phyloP scores from a whole-genome alignment of 805 yeast genomes.

The Candida fluviatilis region DNA sequence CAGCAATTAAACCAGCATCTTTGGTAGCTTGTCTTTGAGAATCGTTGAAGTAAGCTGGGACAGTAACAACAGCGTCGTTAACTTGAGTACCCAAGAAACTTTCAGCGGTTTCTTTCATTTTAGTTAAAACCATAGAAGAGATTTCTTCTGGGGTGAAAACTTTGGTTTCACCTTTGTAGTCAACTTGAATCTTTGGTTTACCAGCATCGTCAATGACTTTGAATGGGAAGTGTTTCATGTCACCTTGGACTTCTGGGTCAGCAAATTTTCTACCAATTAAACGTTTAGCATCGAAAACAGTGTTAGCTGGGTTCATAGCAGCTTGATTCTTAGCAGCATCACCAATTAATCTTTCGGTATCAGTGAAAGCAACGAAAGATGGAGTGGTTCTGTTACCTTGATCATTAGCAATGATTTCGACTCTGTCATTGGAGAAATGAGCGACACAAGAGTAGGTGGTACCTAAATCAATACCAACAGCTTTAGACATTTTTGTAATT shows the following conservation, averaged over 20 bases:
- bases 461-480: slow-evolving; percentile 91
- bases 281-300: slow-evolving; percentile 91
- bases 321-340: slow-evolving; percentile 99
- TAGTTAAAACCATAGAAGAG: slow-evolving; percentile 85
- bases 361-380: slow-evolving; percentile 93
- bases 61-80: slow-evolving; percentile 91
- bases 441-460: slow-evolving; percentile 96
- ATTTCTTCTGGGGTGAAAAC: slow-evolving; percentile 92
- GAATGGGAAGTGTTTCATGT: slow-evolving; percentile 71
- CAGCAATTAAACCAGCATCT: slow-evolving; percentile 96
- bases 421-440: slow-evolving; percentile 86
- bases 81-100: slow-evolving; percentile 56
- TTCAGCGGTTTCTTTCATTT: slow-evolving; percentile 92
- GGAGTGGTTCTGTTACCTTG: slow-evolving; percentile 99
- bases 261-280: slow-evolving; percentile 85
- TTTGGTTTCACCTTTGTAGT: slow-evolving; percentile 84
- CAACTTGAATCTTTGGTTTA: slow-evolving; percentile 80
- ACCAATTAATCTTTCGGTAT: slow-evolving; percentile 89
- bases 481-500: slow-evolving; percentile 40
- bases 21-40: slow-evolving; percentile 98
- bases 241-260: slow-evolving; percentile 73
- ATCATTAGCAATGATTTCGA: slow-evolving; percentile 95
- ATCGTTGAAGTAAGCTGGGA: slow-evolving; percentile 96
- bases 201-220: slow-evolving; percentile 71
- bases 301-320: slow-evolving; percentile 88